These are phyloP conservation scores for Ruellia speciosa DNA, from an alignment of 305 asterid genomes.

Conservation along the genomic window DNA sequence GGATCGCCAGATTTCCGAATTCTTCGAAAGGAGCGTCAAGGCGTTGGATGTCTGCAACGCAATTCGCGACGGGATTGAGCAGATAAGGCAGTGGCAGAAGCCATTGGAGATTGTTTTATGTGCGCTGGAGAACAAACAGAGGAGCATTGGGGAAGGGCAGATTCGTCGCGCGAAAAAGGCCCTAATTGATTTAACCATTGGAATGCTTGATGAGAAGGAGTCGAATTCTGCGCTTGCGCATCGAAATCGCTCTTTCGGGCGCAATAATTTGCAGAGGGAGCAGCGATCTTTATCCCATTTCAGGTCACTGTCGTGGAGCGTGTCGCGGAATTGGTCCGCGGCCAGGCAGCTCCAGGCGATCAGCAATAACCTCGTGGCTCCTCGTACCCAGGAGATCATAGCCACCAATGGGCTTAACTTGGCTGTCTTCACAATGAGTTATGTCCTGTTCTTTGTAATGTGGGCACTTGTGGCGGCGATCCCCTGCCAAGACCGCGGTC, in stretches of 20 bases:
- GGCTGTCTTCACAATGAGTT: slow-evolving; percentile 70
- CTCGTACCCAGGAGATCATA: slow-evolving; percentile 40
- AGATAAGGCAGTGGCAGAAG: slow-evolving; percentile 72
- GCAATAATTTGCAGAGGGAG: slow-evolving; percentile 37
- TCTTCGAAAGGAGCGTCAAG: slow-evolving; percentile 67
- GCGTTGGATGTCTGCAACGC: slow-evolving; percentile 92
- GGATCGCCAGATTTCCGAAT: slow-evolving; percentile 55
- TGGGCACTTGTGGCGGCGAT: slow-evolving; percentile 96
- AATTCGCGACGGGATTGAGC: slow-evolving; percentile 83
- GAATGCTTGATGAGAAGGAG: slow-evolving; percentile 72
- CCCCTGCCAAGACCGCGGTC: slow-evolving; percentile 92
- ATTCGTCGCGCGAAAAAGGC: slow-evolving; percentile 87
- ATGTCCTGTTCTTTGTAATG: slow-evolving; percentile 66
- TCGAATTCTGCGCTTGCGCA: slow-evolving; percentile 31
- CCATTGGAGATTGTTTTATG: slow-evolving; percentile 66
- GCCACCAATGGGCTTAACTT: slow-evolving; percentile 56
- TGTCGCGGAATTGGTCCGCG: slow-evolving; percentile 86
- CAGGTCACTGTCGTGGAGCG: slow-evolving; percentile 86
- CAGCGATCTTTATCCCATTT: slow-evolving; percentile 41
- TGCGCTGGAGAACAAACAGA: slow-evolving; percentile 48
- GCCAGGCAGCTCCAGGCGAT: slow-evolving; percentile 77
- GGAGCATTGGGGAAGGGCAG: slow-evolving; percentile 74
- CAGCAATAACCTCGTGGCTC: slow-evolving; percentile 51
- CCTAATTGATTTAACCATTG: slow-evolving; percentile 50
- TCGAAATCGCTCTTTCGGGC: slow-evolving; percentile 77